Base-by-base conservation (phyloP, 2,329 filamentous ascomycete genomes). In the Tolypocladium album region DNA sequence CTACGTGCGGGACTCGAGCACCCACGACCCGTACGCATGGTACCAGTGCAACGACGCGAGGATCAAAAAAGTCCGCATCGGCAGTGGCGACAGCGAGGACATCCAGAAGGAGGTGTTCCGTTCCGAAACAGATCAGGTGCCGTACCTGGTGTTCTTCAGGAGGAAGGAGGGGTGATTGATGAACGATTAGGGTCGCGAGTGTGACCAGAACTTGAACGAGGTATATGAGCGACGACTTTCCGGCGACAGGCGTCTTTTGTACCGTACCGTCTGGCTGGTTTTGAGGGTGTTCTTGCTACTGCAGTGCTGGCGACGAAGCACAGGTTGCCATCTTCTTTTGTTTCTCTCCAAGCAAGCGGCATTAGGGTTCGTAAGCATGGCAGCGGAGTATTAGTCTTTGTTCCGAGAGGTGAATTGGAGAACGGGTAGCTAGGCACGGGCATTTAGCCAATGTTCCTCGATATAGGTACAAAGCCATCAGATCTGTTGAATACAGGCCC, bases 1-100 rank as follows among this genome's bases (percentile, higher is more conserved):
- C 4, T 85, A 88, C 61, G 83, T 89, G 62, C 82, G 83, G 53
- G 84, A 88, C 66, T 78, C 80, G 43, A 78, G 77, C 43, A 72
- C 72, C 17, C 70, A 72, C 43, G 72, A 78, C 60, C 73, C 72
- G 6, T 73, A 72, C 40, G 72, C 71, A 27, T 85, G 82, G 82
- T 74, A 76, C 62, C 67, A 72, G 61, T 81, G 78, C 66, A 78
- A 83, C 61, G 82, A 85, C 63, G 66, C 67, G 20, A 60, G 61
- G 1, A 74, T 81, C 6, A 72, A 67, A 13, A 71, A 71, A 58
- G 72, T 79, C n/a, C 74, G 74, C 57, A 75, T 80, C 56, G 76
- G 75, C 22, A 70, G 70, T 20, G 70, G 70, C 5, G 68, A 67
- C 31, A 64, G 64, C 4, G 66, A 70, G 36, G 75, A 78, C 59